phyloP scores from a whole-genome alignment of 192 early-diverging fungal genomes.

The Coemansia sp. region DNA sequence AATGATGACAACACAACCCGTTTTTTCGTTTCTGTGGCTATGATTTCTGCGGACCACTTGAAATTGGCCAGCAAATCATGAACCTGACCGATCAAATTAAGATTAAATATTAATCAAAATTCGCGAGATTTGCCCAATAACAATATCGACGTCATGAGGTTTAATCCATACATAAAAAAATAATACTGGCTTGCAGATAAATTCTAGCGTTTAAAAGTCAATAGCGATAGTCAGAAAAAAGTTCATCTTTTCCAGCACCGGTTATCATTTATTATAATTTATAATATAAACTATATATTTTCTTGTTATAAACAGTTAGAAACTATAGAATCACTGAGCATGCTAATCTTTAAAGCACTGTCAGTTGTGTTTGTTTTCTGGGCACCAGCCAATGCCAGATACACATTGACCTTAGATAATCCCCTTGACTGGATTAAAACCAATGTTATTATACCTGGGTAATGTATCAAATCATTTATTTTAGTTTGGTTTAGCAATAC shows the following conservation, averaged over 20 bases:
- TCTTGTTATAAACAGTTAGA: too few relatives aligned
- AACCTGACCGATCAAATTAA: neutral
- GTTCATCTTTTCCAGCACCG: too few relatives aligned
- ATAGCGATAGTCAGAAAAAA: too few relatives aligned
- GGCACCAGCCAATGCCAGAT: neutral
- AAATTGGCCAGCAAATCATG: neutral
- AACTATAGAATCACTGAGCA: too few relatives aligned
- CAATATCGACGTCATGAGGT: neutral
- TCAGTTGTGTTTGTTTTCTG: neutral
- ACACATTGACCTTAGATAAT: neutral
- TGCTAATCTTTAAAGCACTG: too few relatives aligned
- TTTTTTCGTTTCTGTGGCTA: too few relatives aligned
- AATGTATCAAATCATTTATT: neutral
- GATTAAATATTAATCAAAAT: neutral
- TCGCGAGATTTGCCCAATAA: too few relatives aligned
- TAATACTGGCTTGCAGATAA: neutral
- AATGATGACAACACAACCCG: neutral
- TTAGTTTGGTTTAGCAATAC: neutral
- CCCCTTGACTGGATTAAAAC: neutral
- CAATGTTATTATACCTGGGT: neutral
- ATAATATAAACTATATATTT: too few relatives aligned
- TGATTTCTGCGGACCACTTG: neutral
- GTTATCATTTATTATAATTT: too few relatives aligned
- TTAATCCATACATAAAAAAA: neutral
- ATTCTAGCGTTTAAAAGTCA: too few relatives aligned